phyloP scores from a whole-genome alignment of 495 filamentous ascomycete genomes.

The Chaetomium cochliodes region DNA sequence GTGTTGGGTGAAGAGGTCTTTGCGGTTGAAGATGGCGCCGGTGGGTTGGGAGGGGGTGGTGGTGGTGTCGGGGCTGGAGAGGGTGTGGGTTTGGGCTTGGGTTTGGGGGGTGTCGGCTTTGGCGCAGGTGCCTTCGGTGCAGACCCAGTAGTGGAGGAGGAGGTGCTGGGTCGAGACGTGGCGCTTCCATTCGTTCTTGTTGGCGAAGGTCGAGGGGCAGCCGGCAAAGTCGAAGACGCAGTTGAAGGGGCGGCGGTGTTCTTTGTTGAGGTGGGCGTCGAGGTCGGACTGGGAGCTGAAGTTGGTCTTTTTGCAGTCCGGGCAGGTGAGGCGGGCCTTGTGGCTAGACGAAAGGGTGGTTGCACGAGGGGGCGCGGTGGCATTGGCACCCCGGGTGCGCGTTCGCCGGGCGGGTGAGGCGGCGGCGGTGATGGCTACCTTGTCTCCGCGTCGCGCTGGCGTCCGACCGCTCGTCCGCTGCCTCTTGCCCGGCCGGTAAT shows the following conservation, averaged over 20 bases:
- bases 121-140: conserved; percentile 64
- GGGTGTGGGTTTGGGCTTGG: neutral
- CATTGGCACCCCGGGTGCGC: neutral
- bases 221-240: conserved; percentile 79
- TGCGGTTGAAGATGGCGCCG: conserved; percentile 81
- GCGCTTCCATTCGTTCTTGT: conserved; percentile 93
- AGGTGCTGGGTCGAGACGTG: conserved; percentile 83
- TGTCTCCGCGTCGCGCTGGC: neutral
- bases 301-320: conserved; percentile 28
- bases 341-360: neutral
- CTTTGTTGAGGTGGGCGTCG: conserved; percentile 50
- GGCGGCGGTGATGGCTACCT: neutral
- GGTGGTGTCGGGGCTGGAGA: neutral
- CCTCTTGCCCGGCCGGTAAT: conserved; percentile 25
- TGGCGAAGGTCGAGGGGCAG: conserved; percentile 71
- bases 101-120: conserved; percentile 27
- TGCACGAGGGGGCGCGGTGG: neutral
- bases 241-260: conserved; percentile 61
- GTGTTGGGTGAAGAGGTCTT: conserved; percentile 90
- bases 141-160: conserved; percentile 74
- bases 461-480: conserved; percentile 25
- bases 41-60: conserved; percentile 26
- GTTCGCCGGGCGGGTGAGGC: neutral
- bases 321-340: conserved; percentile 18
- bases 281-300: conserved; percentile 44